A percentile compares a stretch with the other conserved stretches of the same genome.
phyloP scores from a whole-genome alignment of 305 asterid genomes.

The Fraxinus angustifolia region DNA sequence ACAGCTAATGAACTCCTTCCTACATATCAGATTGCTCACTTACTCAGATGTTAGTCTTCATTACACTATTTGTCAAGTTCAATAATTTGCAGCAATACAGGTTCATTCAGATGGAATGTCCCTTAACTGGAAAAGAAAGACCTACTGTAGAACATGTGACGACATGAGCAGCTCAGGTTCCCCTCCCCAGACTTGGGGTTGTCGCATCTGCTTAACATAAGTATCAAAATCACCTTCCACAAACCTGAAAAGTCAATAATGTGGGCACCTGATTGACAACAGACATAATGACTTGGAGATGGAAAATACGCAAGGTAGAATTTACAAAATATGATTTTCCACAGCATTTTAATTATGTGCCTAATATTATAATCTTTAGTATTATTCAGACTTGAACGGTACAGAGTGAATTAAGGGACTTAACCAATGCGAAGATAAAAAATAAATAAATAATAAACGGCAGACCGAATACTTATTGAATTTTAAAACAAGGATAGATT shows the following conservation, averaged over 20 bases:
- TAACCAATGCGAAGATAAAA: background rate
- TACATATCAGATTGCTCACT: background rate
- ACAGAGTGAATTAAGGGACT: background rate
- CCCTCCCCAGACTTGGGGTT: conserved; percentile 75
- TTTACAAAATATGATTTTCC: background rate
- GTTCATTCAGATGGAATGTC: background rate
- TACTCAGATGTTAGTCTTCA: background rate
- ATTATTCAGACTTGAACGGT: background rate
- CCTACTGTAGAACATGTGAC: conserved; percentile 62
- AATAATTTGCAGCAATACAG: background rate
- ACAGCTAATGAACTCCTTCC: background rate
- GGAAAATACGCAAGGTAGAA: background rate
- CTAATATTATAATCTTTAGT: background rate
- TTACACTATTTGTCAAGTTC: background rate
- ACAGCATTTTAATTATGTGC: background rate
- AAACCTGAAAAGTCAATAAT: conserved; percentile 36
- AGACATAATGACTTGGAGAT: background rate
- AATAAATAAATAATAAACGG: background rate
- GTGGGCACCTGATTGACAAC: background rate
- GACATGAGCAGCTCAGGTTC: conserved; percentile 76
- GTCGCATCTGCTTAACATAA: conserved; percentile 54
- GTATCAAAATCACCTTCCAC: conserved; percentile 71
- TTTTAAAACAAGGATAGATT: background rate
- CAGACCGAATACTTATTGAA: background rate
- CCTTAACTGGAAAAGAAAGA: conserved; percentile 15